Conservation (phyloP, 1,284 basidiomycete species). For the Fomes fomentarius region DNA sequence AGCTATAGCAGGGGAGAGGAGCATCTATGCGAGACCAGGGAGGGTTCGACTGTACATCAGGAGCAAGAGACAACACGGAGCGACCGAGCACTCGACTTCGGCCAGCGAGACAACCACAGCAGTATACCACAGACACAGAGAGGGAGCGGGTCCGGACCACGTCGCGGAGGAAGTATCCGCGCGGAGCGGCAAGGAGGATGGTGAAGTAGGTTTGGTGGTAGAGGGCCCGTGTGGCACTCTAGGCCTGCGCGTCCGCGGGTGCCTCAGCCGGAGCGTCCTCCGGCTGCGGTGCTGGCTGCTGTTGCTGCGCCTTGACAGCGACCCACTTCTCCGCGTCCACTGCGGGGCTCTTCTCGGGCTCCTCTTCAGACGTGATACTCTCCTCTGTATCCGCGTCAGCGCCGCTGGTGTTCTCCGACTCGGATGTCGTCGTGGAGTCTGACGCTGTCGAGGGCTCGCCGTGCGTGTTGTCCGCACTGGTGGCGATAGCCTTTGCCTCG, state of each 20-base stretch:
- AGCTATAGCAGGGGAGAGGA: conserved; percentile 6
- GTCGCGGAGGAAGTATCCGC: neutral
- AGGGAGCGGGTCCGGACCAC: neutral
- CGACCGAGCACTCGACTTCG: conserved; percentile 11
- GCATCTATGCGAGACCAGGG: conserved; percentile 10
- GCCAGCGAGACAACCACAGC: conserved; percentile 19
- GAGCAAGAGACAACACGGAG: neutral
- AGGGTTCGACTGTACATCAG: conserved; percentile 8
- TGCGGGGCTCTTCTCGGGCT: conserved; percentile 44
- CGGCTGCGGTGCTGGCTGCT: conserved; percentile 1
- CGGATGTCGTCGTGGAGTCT: conserved; percentile 48
- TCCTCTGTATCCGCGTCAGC: conserved; percentile 74
- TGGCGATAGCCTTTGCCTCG: conserved; percentile 36
- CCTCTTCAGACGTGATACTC: conserved; percentile 74
- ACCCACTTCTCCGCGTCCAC: conserved; percentile 73
- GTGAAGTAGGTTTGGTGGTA: neutral
- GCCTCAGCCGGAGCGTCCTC: neutral
- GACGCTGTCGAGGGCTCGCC: conserved; percentile 1
- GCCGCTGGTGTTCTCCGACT: conserved; percentile 60
- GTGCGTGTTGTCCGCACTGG: neutral
- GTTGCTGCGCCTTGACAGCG: conserved; percentile 50
- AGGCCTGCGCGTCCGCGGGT: neutral
- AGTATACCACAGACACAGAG: conserved; percentile 7
- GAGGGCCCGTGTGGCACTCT: neutral
- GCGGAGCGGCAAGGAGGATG: neutral